Conservation (phyloP, 208 protist genomes). For the Leishmania gerbilli region DNA sequence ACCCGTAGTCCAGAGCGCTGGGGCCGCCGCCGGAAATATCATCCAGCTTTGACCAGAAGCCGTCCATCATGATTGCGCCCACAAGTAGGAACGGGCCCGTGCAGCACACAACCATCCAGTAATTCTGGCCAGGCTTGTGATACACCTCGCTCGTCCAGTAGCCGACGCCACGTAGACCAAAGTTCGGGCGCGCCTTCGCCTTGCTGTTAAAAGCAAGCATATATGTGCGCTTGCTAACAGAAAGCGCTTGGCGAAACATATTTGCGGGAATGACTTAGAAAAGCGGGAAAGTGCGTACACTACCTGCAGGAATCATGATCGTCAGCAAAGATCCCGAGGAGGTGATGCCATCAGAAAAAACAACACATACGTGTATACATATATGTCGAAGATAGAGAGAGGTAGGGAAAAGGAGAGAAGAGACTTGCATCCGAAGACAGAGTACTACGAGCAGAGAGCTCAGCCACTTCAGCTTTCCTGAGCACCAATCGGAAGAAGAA, state of each 20-base stretch:
- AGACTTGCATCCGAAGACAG: background rate
- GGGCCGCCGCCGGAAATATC: conserved; percentile 80
- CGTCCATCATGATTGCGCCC: conserved; percentile 76
- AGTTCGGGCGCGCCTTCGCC: conserved; percentile 89
- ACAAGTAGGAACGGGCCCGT: conserved; percentile 62
- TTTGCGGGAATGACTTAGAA: background rate
- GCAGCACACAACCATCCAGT: conserved; percentile 71
- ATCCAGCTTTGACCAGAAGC: conserved; percentile 86
- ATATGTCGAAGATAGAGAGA: background rate
- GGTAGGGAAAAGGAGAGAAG: background rate
- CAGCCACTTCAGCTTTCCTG: background rate
- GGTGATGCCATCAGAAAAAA: background rate
- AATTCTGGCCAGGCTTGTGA: conserved; percentile 78
- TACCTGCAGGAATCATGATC: background rate
- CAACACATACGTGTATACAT: background rate
- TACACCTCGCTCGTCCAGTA: conserved; percentile 85
- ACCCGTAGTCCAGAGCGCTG: conserved; percentile 78
- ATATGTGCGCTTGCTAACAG: conserved; percentile 74
- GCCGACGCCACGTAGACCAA: conserved; percentile 81
- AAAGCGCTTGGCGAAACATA: conserved; percentile 75
- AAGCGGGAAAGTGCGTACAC: background rate
- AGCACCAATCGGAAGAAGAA: background rate
- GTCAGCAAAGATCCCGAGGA: background rate
- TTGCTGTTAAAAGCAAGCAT: conserved; percentile 86
- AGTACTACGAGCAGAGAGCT: background rate